Evolutionary conservation across 768 basidiomycete species (phyloP), one percentile per base, ranked within the genome.

Genomic region (Symmetrospora coprosmae): DNA sequence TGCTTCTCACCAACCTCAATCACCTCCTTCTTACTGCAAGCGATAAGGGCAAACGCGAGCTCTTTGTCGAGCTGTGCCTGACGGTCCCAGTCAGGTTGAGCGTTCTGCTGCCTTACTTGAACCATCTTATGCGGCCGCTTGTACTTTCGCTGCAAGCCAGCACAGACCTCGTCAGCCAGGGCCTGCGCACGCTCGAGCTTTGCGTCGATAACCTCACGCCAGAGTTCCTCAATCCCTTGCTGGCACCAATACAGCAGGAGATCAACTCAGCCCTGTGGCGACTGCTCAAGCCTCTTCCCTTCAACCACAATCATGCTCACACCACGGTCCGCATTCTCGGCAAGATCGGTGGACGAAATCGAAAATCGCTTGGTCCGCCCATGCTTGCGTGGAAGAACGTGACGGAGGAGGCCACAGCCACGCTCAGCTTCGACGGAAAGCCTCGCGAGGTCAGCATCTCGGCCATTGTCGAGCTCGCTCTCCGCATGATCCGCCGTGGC

Each of bases 171-270:
- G 85, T 96, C 53, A 84, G 88, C 23, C 94, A 99, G 75, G 94
- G 94, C 43, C 76, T 99, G 25, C 81, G 94, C 5, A 99, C 94
- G 0, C 80, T 99, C 61, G 94, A 99, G 72, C 78, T 99, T n/a
- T 97, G 92, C 74, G 92, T 97, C 68, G 94, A 99, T 75, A 99
- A 97, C 70, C 79, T 99, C 27, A 94, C 89, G 0, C 88, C 89
- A 1, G 94, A 97, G 73, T 97, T 97, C 76, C 79, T 99, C 28
- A 92, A 97, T 68, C 94, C 94, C 2, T 91, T 89, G 1, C 80
- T 97, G 65, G 87, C 82, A 64, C 87, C 86, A 0, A 90, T 97
- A 41, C 78, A 94, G 40, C 79, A 89, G 46, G 89, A 97, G 64
- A 76, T 99, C 59, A 97, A 90, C 87, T 85, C 86, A 64, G 92